Evolutionary conservation across 2,329 filamentous ascomycete genomes (phyloP).

Genomic region (Penicillium sp.): DNA sequence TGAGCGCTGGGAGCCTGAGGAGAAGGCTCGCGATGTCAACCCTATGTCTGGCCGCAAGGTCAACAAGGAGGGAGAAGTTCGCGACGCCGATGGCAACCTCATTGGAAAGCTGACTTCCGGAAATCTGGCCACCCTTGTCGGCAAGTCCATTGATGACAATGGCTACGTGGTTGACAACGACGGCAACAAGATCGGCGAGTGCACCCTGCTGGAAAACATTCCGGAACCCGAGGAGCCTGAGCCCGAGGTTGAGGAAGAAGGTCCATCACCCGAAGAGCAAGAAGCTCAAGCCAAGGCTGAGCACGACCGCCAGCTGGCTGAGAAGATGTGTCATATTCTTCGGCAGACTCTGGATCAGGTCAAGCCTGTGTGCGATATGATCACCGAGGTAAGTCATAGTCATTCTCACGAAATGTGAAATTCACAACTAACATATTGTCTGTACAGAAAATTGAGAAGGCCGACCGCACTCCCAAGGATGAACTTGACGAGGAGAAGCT

Average conservation of each 20-base stretch:
- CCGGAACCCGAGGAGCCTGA: slow-evolving; percentile 32
- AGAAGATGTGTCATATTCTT: slow-evolving; percentile 71
- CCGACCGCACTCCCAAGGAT: slow-evolving; percentile 77
- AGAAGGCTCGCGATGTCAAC: slow-evolving; percentile 56
- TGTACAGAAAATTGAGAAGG: slow-evolving; percentile 69
- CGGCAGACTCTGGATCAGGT: slow-evolving; percentile 80
- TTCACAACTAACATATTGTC: slow-evolving; percentile 9
- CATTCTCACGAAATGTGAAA: not conserved
- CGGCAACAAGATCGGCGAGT: slow-evolving; percentile 64
- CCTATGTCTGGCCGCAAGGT: slow-evolving; percentile 59
- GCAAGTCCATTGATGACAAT: slow-evolving; percentile 48
- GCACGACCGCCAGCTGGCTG: slow-evolving; percentile 73
- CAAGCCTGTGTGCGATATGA: slow-evolving; percentile 81
- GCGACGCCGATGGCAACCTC: slow-evolving; percentile 47
- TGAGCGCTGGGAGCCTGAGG: slow-evolving; percentile 66
- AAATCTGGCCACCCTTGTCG: slow-evolving; percentile 42
- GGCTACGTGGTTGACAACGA: slow-evolving; percentile 59
- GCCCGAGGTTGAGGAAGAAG: slow-evolving; percentile 29
- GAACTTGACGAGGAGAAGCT: slow-evolving; percentile 89
- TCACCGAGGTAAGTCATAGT: slow-evolving; percentile 65
- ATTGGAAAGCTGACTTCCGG: slow-evolving; percentile 48
- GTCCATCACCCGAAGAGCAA: slow-evolving; percentile 44
- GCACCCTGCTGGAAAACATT: slow-evolving; percentile 62
- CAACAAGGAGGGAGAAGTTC: slow-evolving; percentile 52
- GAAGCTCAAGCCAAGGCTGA: slow-evolving; percentile 61